These are phyloP conservation scores for Mycosarcoma maydis DNA, from an alignment of 1,284 basidiomycete genomes.

Conservation along the genomic window DNA sequence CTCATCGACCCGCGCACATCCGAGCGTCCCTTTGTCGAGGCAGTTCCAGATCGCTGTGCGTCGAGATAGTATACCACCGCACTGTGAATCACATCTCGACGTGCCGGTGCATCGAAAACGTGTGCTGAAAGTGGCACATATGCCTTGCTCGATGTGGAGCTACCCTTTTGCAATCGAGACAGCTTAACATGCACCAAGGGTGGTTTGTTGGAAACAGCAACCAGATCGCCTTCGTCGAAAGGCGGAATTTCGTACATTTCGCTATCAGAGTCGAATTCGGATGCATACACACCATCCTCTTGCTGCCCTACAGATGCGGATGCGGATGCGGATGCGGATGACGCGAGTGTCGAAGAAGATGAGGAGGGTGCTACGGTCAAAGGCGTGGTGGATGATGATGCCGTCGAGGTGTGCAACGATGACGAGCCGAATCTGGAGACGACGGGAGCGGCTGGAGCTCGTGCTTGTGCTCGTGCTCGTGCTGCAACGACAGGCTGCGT, in stretches of 20 bases:
- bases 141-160: conserved; percentile 3
- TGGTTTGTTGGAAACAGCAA: conserved; percentile 42
- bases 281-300: conserved; percentile 18
- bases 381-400: conserved; percentile 8
- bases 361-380: conserved; percentile 13
- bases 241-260: conserved; percentile 26
- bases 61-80: conserved; percentile 91
- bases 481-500: conserved; percentile 17
- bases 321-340: background rate
- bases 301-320: background rate
- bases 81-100: conserved; percentile 90
- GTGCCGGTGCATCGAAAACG: conserved; percentile 83
- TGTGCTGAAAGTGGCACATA: conserved; percentile 78
- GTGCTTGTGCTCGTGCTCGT: conserved; percentile 18
- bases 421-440: conserved; percentile 11
- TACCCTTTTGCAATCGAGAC: conserved; percentile 28
- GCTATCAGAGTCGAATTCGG: conserved; percentile 38
- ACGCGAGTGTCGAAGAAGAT: conserved; percentile 3
- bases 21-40: conserved; percentile 86
- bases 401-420: conserved; percentile 22
- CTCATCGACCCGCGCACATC: conserved; percentile 87
- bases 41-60: conserved; percentile 86
- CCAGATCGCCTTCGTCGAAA: conserved; percentile 35
- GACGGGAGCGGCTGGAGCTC: conserved; percentile 14
- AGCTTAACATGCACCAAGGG: conserved; percentile 51